A percentile compares a stretch with the other conserved stretches of the same genome.
Conservation (phyloP, 495 filamentous ascomycete genomes). For the Evansstolkia leycettana region DNA sequence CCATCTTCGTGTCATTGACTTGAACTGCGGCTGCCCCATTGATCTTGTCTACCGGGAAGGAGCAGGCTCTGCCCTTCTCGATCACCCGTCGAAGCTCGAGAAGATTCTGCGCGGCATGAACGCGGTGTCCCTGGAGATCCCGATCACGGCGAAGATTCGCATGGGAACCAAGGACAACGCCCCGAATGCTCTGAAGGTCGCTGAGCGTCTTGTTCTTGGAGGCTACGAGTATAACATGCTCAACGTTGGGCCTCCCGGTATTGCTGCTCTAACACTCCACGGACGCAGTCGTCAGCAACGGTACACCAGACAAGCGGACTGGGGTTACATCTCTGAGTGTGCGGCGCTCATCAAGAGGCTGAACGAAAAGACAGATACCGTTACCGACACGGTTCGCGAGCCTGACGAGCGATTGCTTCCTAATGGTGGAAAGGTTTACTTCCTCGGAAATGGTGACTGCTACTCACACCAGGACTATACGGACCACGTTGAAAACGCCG, state of each 20-base stretch:
- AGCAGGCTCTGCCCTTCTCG: constrained; percentile 88
- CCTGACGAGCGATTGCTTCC: constrained; percentile 55
- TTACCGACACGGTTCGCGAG: constrained; percentile 65
- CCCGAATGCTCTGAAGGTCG: constrained; percentile 68
- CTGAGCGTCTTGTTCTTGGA: constrained; percentile 72
- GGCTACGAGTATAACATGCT: constrained; percentile 46
- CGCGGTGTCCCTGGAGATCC: constrained; percentile 70
- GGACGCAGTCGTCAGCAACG: constrained; percentile 88
- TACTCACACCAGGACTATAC: constrained; percentile 87
- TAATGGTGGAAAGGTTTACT: constrained; percentile 59
- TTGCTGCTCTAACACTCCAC: constrained; percentile 87
- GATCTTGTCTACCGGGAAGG: constrained; percentile 80
- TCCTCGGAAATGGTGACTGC: constrained; percentile 93
- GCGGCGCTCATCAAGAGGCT: constrained; percentile 71
- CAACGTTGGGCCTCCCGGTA: constrained; percentile 57
- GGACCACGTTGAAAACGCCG: constrained; percentile 58
- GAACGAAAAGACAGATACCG: constrained; percentile 46
- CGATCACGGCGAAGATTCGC: constrained; percentile 86
- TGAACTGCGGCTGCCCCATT: constrained; percentile 96
- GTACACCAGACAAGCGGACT: constrained; percentile 81
- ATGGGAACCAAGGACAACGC: constrained; percentile 75
- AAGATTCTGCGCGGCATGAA: constrained; percentile 95
- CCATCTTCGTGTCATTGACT: constrained; percentile 72
- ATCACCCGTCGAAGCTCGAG: constrained; percentile 69
- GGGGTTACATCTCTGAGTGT: constrained; percentile 85